These are phyloP conservation scores for Daucus carota DNA, from an alignment of 129 eudicot genomes.

Conservation along the genomic window DNA sequence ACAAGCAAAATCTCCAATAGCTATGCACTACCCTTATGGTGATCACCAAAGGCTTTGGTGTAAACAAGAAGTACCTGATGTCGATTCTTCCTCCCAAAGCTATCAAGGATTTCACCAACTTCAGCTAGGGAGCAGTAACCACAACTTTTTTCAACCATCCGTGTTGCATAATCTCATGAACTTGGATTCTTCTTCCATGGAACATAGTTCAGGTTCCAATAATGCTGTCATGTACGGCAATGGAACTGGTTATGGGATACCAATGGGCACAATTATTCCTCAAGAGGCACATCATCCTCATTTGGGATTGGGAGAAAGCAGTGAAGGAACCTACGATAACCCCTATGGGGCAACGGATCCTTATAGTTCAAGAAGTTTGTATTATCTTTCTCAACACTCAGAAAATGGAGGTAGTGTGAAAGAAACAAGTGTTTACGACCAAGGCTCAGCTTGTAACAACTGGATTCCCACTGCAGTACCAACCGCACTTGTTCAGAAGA, in stretches of 20 bases:
- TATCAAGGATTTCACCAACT: constrained; percentile 17
- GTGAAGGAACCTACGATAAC: constrained; percentile 17
- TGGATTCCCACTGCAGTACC: constrained; percentile 82
- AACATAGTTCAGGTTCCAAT: constrained; percentile 35
- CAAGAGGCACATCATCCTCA: constrained; percentile 18
- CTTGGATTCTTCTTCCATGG: constrained; percentile 55
- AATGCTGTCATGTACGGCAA: constrained; percentile 22
- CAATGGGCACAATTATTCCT: constrained; percentile 14
- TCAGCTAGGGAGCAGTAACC: constrained; percentile 32
- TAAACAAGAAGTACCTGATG: constrained; percentile 62
- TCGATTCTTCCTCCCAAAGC: constrained; percentile 20
- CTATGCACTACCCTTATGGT: constrained; percentile 44
- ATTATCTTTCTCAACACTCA: constrained; percentile 28
- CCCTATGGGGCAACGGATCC: constrained; percentile 10
- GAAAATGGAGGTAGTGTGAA: constrained; percentile 7
- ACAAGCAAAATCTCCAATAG: constrained; percentile 43
- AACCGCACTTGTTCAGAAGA: constrained; percentile 20
- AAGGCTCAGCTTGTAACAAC: constrained; percentile 35
- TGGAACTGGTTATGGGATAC: constrained; percentile 19
- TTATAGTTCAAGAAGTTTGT: constrained; percentile 25
- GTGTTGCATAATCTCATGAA: constrained; percentile 45
- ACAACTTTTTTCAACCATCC: constrained; percentile 37
- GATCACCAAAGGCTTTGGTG: constrained; percentile 46
- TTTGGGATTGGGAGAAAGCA: constrained; percentile 11
- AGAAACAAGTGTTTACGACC: constrained; percentile 26